phyloP scores from a whole-genome alignment of 2,329 filamentous ascomycete species.

The Aspergillus calidoustus region DNA sequence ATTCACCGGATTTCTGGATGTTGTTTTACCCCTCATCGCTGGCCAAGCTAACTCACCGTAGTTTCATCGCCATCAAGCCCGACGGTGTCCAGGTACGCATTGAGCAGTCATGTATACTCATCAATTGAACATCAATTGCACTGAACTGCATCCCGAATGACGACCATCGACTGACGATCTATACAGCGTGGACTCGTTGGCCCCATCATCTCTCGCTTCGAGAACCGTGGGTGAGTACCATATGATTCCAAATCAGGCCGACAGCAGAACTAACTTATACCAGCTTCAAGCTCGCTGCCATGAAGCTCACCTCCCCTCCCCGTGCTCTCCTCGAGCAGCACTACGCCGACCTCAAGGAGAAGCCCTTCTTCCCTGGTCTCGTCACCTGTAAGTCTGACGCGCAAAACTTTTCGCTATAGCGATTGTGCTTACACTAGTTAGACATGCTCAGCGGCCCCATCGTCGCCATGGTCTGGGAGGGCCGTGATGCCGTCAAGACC shows the following conservation, averaged over 20 bases:
- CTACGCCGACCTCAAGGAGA: constrained; percentile 89
- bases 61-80: constrained; percentile 99
- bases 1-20: not conserved
- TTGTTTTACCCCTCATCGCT: constrained; percentile 25
- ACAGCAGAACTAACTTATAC: constrained; percentile 11
- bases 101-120: constrained; percentile 1
- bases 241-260: not conserved
- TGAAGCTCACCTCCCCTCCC: constrained; percentile 89
- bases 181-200: constrained; percentile 91
- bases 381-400: constrained; percentile 73
- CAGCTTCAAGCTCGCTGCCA: constrained; percentile 96
- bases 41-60: constrained; percentile 52
- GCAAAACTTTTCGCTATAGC: not conserved
- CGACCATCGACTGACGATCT: constrained; percentile 29
- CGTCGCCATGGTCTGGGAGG: constrained; percentile 99
- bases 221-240: constrained; percentile 79
- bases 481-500: constrained; percentile 98
- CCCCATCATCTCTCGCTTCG: constrained; percentile 97
- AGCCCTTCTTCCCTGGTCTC: constrained; percentile 96
- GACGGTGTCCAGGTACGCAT: constrained; percentile 91
- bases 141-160: not conserved
- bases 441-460: constrained; percentile 98
- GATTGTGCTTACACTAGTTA: constrained; percentile 44
- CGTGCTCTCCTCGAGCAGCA: constrained; percentile 98
- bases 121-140: constrained; percentile 2